Evolutionary conservation across 768 basidiomycete species (phyloP).

Genomic region (Lactarius hengduanensis): DNA sequence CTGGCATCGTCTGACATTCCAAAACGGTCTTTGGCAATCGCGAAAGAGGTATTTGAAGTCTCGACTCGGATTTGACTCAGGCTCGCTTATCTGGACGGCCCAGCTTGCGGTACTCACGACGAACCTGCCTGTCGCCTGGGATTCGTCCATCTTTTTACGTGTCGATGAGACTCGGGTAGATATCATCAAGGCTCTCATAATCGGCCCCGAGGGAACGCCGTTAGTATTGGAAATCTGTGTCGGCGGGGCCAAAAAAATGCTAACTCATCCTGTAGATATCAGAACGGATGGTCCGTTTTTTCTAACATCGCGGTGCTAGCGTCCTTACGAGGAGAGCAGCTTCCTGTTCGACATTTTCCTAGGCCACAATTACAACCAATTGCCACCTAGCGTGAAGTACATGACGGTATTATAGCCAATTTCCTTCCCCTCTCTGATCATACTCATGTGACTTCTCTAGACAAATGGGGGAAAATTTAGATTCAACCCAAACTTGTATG

Average conservation of each 20-base stretch:
- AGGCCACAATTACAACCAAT: slow-evolving; percentile 82
- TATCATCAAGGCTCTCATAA: slow-evolving; percentile 88
- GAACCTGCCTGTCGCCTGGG: slow-evolving; percentile 92
- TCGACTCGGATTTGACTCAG: not conserved
- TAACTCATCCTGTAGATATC: slow-evolving; percentile 50
- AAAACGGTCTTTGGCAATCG: slow-evolving; percentile 89
- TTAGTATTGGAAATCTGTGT: slow-evolving; percentile 34
- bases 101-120: slow-evolving; percentile 92
- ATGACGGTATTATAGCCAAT: slow-evolving; percentile 52
- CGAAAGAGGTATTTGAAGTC: slow-evolving; percentile 67
- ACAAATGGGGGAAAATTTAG: slow-evolving; percentile 87
- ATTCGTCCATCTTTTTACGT: slow-evolving; percentile 89
- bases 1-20: slow-evolving; percentile 83
- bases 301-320: not conserved
- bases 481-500: slow-evolving; percentile 94
- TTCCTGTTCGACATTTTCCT: slow-evolving; percentile 92
- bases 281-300: slow-evolving; percentile 80
- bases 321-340: slow-evolving; percentile 34
- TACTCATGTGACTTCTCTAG: slow-evolving; percentile 37
- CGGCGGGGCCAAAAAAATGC: slow-evolving; percentile 6
- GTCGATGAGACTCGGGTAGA: slow-evolving; percentile 93
- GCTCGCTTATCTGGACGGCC: slow-evolving; percentile 8
- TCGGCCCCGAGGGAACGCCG: slow-evolving; percentile 93
- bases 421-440: slow-evolving; percentile 1
- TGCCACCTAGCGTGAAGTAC: slow-evolving; percentile 74